Conservation (phyloP, 1,284 basidiomycete species). For the Trichosporon sp. region DNA sequence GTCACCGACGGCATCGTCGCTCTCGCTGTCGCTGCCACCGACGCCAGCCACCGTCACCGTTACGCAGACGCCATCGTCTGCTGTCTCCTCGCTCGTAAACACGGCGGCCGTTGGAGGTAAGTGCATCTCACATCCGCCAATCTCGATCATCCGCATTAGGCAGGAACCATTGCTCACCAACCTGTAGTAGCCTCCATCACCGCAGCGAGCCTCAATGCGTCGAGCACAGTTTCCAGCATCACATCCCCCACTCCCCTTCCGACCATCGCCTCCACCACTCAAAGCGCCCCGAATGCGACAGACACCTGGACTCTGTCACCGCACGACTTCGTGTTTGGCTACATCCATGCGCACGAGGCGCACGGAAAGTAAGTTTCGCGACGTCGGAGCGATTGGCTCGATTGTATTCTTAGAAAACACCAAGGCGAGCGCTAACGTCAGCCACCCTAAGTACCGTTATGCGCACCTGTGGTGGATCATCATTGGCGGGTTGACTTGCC, state of each 20-base stretch:
- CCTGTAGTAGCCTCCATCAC: neutral
- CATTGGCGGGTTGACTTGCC: conserved; percentile 39
- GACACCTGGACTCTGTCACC: conserved; percentile 5
- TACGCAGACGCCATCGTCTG: neutral
- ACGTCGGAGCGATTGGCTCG: neutral
- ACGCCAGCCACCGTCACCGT: neutral
- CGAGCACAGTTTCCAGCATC: neutral
- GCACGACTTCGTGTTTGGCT: conserved; percentile 10
- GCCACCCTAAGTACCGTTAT: conserved; percentile 47
- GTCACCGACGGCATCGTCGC: neutral
- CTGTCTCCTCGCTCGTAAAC: neutral
- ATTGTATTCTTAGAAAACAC: neutral
- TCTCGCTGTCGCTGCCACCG: neutral
- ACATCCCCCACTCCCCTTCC: conserved; percentile 7
- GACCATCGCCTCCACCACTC: neutral
- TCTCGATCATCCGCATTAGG: conserved; percentile 4
- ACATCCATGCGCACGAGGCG: conserved; percentile 15
- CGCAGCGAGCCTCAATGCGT: neutral
- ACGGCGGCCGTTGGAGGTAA: neutral
- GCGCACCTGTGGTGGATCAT: conserved; percentile 53
- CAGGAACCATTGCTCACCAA: neutral
- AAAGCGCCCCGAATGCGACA: neutral
- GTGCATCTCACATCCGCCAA: neutral
- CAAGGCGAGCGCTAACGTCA: neutral
- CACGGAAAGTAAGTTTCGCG: conserved; percentile 1